phyloP scores from a whole-genome alignment of 495 filamentous ascomycete species.

The Podospora appendiculata region DNA sequence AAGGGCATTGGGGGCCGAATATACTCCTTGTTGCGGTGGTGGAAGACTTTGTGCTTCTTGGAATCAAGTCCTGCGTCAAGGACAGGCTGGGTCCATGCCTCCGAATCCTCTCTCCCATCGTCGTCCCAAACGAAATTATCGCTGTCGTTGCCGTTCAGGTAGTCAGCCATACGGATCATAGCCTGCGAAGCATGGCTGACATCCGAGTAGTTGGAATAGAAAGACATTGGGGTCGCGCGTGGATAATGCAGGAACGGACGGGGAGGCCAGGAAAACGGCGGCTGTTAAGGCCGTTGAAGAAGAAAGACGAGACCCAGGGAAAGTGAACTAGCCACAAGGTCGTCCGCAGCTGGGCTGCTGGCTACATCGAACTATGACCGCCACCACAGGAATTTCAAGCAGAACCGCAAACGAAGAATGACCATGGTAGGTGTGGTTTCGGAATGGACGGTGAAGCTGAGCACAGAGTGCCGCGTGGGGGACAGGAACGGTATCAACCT shows the following conservation, averaged over 20 bases:
- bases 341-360: no score
- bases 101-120: conserved; percentile 7
- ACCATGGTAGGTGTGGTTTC: no score
- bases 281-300: no score
- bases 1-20: conserved; percentile 18
- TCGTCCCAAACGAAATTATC: conserved; percentile 21
- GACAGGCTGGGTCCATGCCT: conserved; percentile 18
- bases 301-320: no score
- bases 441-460: no score
- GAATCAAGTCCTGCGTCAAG: conserved; percentile 11
- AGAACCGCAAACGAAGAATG: no score
- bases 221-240: conserved; percentile 6
- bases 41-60: conserved; percentile 25
- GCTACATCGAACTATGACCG: no score
- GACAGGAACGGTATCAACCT: no score
- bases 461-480: no score
- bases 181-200: conserved; percentile 16
- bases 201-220: conserved; percentile 10
- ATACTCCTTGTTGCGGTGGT: conserved; percentile 23
- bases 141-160: conserved; percentile 12
- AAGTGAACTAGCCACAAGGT: no score
- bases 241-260: not conserved
- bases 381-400: no score
- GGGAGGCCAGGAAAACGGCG: no score
- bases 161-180: conserved; percentile 14